Evolutionary conservation across 1,284 basidiomycete species (phyloP), one percentile per base, ranked within the genome.

Genomic region (Fistulinella staudtii): DNA sequence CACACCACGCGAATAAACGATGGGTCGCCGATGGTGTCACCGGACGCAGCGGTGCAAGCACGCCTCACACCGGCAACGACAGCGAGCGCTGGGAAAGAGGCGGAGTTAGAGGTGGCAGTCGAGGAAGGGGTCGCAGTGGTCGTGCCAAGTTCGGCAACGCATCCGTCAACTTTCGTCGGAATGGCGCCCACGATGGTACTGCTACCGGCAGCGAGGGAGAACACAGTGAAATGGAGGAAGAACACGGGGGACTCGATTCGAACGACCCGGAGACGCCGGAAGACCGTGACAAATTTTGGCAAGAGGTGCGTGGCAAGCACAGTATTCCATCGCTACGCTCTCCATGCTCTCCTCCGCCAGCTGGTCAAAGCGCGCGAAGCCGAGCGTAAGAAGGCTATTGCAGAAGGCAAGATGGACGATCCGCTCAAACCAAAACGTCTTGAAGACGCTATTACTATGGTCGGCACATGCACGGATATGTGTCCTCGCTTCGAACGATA

Each of bases 401-500:
- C 80, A 3, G 79, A 85, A 24, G 92, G 93, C 5, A 81, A 89
- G 56, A 92, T 96, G 75, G 89, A 90, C 46, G 89, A 93, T 54
- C 92, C 91, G 0, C 63, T 73, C 23, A 80, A 84, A 23, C 79
- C 87, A 4, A 89, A 86, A 52, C 76, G 85, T 20, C 75, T 97
- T 7, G 86, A 88, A 49, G 85, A 93, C 49, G 93, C 95, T 3
- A 89, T 93, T 43, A 87, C 85, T 24, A 84, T 98, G 57, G 77
- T 89, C 11, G 95, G 95, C 15, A 94, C 90, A 1, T 98, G 95
- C 60, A 70, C 76, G 67, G 85, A 89, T 51, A 97, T 98, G 93
- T 98, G 95, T 64, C 90, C 93, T 5, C 83, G 88, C 40, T 95
- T 91, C 57, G 95, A 99, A 67, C 76, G 88, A 17, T 93, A 95